A percentile compares a stretch with the other conserved stretches of the same genome.
These are phyloP conservation scores for Penicillium diatomitis DNA, from an alignment of 495 filamentous ascomycete genomes.

Conservation along the genomic window DNA sequence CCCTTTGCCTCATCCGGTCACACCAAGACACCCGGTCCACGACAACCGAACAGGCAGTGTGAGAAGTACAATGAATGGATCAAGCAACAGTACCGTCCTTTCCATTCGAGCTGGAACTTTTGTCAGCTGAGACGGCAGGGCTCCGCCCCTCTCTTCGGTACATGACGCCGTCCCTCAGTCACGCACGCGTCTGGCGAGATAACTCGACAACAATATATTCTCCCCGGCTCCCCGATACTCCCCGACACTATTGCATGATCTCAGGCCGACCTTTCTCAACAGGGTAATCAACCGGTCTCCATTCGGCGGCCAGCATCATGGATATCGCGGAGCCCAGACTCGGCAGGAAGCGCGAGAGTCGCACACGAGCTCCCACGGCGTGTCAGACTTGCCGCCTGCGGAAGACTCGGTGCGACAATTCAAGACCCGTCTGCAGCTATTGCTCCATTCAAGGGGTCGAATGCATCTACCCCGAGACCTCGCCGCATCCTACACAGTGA, in stretches of 20 bases:
- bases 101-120: not conserved
- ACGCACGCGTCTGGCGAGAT: conserved; percentile 6
- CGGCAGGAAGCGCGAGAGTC: conserved; percentile 17
- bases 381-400: conserved; percentile 22
- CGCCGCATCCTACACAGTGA: conserved; percentile 16
- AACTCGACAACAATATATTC: not conserved
- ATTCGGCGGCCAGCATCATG: conserved; percentile 5
- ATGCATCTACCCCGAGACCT: conserved; percentile 21
- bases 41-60: not conserved
- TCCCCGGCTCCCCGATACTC: conserved; percentile 13
- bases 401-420: conserved; percentile 25
- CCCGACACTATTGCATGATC: conserved; percentile 2
- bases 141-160: conserved; percentile 7
- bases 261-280: conserved; percentile 1
- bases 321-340: conserved; percentile 8
- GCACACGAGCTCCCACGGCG: conserved; percentile 21
- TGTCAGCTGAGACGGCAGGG: not conserved
- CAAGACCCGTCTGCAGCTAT: conserved; percentile 20
- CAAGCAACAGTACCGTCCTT: conserved; percentile 6
- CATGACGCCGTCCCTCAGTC: conserved; percentile 5
- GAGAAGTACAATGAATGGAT: too few species aligned
- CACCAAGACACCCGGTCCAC: conserved; percentile 1
- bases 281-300: not conserved
- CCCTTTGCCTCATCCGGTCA: not conserved
- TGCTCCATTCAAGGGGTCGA: conserved; percentile 16